Conservation (phyloP, 305 asterid genomes). For the Fraxinus baroniana region DNA sequence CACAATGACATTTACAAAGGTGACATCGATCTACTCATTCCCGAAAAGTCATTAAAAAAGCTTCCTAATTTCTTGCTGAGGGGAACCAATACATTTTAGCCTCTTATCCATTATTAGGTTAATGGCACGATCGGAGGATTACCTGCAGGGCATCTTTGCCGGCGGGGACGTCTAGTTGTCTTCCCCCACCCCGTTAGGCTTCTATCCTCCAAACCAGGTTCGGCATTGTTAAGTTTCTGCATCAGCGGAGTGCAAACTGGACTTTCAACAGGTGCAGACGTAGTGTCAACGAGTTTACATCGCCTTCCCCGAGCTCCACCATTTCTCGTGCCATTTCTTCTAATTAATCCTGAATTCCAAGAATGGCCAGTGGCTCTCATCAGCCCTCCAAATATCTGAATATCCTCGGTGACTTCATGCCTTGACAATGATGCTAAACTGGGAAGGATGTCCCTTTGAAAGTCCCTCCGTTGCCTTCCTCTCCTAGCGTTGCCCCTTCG, state of each 20-base stretch:
- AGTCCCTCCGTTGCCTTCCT: slow-evolving; percentile 91
- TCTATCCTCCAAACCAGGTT: slow-evolving; percentile 64
- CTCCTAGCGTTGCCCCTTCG: slow-evolving; percentile 85
- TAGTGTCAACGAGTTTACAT: slow-evolving; percentile 43
- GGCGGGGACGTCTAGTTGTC: slow-evolving; percentile 84
- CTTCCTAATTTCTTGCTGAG: slow-evolving; percentile 30
- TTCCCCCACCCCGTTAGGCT: slow-evolving; percentile 96
- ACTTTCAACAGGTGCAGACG: slow-evolving; percentile 18
- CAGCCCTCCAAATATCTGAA: slow-evolving; percentile 81
- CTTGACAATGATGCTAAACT: slow-evolving; percentile 76
- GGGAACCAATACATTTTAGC: slow-evolving; percentile 27
- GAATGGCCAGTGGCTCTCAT: slow-evolving; percentile 82
- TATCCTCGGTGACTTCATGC: slow-evolving; percentile 90
- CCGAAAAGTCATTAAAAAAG: slow-evolving; percentile 22
- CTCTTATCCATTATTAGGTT: slow-evolving; percentile 39
- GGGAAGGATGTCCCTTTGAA: slow-evolving; percentile 88
- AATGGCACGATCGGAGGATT: slow-evolving; percentile 52
- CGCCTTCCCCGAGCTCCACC: slow-evolving; percentile 66
- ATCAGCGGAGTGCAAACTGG: slow-evolving; percentile 41
- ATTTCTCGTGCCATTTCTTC: slow-evolving; percentile 61
- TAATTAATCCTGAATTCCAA: slow-evolving; percentile 60
- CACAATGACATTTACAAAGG: slow-evolving; percentile 56
- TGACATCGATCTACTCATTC: slow-evolving; percentile 32
- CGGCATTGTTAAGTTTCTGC: slow-evolving; percentile 44
- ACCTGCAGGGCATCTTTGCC: slow-evolving; percentile 81